Conservation (phyloP, 2,329 filamentous ascomycete genomes). For the Trichoderma afroharzianum region DNA sequence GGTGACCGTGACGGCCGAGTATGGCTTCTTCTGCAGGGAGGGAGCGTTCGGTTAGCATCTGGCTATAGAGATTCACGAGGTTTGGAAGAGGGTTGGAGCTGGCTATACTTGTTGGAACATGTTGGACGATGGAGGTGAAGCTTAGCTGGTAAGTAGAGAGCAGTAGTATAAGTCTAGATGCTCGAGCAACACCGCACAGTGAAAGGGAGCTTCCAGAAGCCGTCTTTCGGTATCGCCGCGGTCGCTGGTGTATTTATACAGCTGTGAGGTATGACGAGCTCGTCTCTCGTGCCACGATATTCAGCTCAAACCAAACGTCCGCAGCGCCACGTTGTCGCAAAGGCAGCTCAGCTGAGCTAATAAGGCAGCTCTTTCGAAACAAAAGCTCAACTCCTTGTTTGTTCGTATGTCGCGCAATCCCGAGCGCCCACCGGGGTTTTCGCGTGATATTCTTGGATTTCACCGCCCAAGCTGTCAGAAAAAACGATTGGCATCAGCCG, state of each 20-base stretch:
- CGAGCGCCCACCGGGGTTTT: background rate
- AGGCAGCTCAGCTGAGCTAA: background rate
- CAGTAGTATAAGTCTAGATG: background rate
- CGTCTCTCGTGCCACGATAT: background rate
- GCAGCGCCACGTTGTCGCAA: constrained; percentile 6
- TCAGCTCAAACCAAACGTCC: background rate
- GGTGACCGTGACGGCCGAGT: constrained; percentile 88
- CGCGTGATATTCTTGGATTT: background rate
- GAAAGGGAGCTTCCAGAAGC: background rate
- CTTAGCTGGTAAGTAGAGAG: background rate
- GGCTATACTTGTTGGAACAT: constrained; percentile 30
- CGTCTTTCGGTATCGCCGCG: background rate
- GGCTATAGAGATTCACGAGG: background rate
- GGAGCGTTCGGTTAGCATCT: background rate
- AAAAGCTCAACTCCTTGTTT: background rate
- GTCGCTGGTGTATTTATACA: background rate
- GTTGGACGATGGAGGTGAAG: background rate
- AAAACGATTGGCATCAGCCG: background rate
- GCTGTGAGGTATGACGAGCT: background rate
- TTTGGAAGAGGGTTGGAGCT: background rate
- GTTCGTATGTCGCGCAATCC: background rate
- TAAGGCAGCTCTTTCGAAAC: background rate
- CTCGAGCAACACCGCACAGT: background rate
- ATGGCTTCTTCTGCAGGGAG: constrained; percentile 61
- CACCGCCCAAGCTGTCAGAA: background rate